Evolutionary conservation across 139 green algal genomes (phyloP).

Genomic region (Ulvella scutata): DNA sequence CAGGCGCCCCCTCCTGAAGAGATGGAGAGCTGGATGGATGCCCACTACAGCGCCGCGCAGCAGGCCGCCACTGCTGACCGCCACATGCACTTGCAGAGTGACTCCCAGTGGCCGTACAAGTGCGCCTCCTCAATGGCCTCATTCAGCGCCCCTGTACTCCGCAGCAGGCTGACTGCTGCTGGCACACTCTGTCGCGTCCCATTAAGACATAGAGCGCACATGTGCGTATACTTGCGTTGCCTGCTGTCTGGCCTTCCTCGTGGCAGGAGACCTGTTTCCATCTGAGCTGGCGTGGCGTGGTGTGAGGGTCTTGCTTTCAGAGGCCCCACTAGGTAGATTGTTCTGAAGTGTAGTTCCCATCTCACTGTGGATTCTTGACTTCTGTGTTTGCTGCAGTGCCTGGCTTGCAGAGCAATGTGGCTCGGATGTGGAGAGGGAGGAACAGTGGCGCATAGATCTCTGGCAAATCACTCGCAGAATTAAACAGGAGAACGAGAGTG

Average conservation of each 20-base stretch:
- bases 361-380: not conserved
- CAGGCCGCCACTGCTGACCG: not conserved
- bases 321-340: not conserved
- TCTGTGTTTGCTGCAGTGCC: too few relatives aligned
- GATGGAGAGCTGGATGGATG: conserved; percentile 14
- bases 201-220: too few relatives aligned
- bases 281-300: not conserved
- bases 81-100: conserved; percentile 8
- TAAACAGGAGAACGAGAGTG: not conserved
- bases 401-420: too few relatives aligned
- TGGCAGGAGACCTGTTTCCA: too few relatives aligned
- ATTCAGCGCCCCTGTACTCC: not conserved
- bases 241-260: too few relatives aligned
- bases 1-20: conserved; percentile 6
- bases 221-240: too few relatives aligned
- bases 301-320: not conserved
- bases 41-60: conserved; percentile 4
- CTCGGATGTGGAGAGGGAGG: too few relatives aligned
- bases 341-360: not conserved
- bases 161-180: too few relatives aligned
- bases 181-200: too few relatives aligned
- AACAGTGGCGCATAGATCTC: not conserved
- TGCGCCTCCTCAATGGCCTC: not conserved
- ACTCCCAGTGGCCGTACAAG: not conserved
- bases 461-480: not conserved